These are phyloP conservation scores for Irpex sp. DNA, from an alignment of 1,284 basidiomycete species.

Conservation along the genomic window DNA sequence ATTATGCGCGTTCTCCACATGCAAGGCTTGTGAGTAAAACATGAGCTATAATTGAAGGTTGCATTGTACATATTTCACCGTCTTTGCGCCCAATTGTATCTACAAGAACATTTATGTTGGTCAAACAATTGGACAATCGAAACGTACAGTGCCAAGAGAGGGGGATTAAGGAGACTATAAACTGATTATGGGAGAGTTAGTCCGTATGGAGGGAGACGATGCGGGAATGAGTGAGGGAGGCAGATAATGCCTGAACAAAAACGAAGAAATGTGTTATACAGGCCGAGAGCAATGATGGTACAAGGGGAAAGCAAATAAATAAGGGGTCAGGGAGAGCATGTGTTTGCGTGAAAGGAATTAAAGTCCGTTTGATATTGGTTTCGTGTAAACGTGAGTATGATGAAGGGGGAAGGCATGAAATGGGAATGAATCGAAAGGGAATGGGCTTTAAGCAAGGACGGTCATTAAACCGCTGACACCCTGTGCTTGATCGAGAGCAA, in stretches of 20 bases:
- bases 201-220: not conserved
- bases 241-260: not conserved
- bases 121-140: not conserved
- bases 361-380: slow-evolving; percentile 1
- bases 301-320: not conserved
- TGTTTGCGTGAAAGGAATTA: not conserved
- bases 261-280: not conserved
- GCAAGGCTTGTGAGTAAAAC: too few relatives aligned
- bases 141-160: not conserved
- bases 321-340: not conserved
- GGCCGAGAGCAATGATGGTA: not conserved
- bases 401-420: not conserved
- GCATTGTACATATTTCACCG: not conserved
- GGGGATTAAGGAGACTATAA: not conserved
- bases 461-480: slow-evolving; percentile 36
- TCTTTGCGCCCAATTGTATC: not conserved
- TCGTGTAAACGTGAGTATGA: not conserved
- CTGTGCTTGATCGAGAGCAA: slow-evolving; percentile 28
- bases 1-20: too few relatives aligned
- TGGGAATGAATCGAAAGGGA: not conserved
- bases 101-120: not conserved
- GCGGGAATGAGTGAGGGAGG: not conserved
- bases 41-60: not conserved
- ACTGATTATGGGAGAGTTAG: not conserved
- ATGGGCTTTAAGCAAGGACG: slow-evolving; percentile 19